Evolutionary conservation across 75 land plant species (phyloP).

Genomic region (Sequoia sempervirens): DNA sequence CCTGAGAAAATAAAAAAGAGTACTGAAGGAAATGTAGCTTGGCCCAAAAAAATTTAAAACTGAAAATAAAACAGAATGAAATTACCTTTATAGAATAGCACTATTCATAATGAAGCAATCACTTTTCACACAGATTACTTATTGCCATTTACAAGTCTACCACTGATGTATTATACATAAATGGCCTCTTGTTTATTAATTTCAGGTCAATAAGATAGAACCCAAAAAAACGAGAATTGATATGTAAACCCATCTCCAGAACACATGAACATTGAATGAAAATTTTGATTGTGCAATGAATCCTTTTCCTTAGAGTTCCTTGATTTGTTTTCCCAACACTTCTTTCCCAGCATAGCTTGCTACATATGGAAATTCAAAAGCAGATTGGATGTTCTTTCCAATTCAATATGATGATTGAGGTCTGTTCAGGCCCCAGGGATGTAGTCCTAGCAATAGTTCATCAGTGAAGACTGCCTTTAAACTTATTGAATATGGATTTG

Average conservation of each 20-base stretch:
- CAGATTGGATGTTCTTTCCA: neutral
- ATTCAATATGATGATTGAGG: neutral
- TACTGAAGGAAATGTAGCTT: neutral
- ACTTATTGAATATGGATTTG: neutral
- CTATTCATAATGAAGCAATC: too few relatives aligned
- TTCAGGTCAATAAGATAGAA: neutral
- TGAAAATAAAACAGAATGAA: neutral
- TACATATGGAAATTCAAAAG: neutral
- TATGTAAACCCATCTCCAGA: neutral
- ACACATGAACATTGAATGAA: neutral
- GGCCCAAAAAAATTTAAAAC: neutral
- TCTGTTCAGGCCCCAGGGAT: neutral
- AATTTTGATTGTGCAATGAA: too few relatives aligned
- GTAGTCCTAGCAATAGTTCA: neutral
- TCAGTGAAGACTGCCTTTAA: neutral
- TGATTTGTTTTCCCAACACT: neutral
- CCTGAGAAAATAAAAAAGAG: conserved; percentile 41
- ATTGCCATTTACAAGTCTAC: neutral
- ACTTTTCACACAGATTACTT: neutral
- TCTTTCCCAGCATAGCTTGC: neutral
- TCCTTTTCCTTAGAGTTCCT: too few relatives aligned
- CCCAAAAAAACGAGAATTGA: neutral
- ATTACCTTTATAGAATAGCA: neutral
- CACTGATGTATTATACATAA: neutral
- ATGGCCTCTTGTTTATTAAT: neutral